A percentile compares a stretch with the other conserved stretches of the same genome.
Evolutionary conservation across 768 basidiomycete species (phyloP).

Genomic region (Serendipita sp.): DNA sequence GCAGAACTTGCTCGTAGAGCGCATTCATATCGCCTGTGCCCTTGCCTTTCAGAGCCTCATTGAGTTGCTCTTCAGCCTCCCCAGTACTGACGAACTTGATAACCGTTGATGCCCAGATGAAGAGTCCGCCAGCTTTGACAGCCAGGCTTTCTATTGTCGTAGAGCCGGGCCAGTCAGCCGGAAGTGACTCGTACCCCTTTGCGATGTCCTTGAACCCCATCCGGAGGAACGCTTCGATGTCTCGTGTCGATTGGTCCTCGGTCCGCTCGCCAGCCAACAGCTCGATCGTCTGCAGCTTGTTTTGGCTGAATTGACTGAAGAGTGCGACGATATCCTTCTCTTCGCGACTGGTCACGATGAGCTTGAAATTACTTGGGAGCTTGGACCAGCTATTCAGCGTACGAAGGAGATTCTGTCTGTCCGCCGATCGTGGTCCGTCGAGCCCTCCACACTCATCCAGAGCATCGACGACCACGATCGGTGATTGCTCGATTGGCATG

Average conservation of each 20-base stretch:
- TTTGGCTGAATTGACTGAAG: not conserved
- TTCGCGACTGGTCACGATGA: slow-evolving; percentile 1
- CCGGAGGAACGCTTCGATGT: not conserved
- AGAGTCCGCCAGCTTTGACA: not conserved
- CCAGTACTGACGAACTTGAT: not conserved
- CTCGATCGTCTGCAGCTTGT: not conserved
- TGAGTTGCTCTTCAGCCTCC: not conserved
- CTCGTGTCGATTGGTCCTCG: not conserved
- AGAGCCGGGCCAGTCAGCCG: not conserved
- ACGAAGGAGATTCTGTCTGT: not conserved
- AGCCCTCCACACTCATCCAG: slow-evolving; percentile 3
- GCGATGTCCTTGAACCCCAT: not conserved
- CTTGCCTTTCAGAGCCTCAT: not conserved
- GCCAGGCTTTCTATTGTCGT: not conserved
- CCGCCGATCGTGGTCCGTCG: not conserved
- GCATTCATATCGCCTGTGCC: not conserved
- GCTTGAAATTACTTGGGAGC: not conserved
- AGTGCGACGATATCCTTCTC: not conserved
- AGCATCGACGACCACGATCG: not conserved
- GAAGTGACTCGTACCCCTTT: not conserved
- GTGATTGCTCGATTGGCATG: not conserved
- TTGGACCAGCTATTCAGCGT: not conserved
- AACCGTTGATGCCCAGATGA: not conserved
- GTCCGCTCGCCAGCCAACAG: not conserved
- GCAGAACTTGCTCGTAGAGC: not conserved